Conservation (phyloP, 345 rosid genomes). For the Boechera divaricarpa region DNA sequence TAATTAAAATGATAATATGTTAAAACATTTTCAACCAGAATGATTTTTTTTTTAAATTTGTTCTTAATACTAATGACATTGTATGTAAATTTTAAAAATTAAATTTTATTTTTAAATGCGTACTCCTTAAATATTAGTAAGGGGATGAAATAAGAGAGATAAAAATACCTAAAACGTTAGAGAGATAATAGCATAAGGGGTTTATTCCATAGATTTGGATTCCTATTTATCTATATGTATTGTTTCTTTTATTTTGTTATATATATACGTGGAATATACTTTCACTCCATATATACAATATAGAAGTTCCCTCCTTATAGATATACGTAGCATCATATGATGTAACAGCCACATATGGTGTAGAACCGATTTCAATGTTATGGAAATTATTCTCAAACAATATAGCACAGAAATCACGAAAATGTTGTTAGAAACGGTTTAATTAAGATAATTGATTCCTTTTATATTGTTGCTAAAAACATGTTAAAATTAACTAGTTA, state of each 20-base stretch:
- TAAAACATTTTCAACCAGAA: no score
- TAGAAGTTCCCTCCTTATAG: conserved; percentile 14
- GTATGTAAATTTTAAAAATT: no score
- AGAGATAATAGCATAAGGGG: conserved; percentile 36
- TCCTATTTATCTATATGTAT: conserved; percentile 43
- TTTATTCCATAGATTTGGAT: conserved; percentile 42
- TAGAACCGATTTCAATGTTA: conserved; percentile 38
- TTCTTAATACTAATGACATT: no score
- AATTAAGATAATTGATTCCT: conserved; percentile 5
- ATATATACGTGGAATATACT: conserved; percentile 40
- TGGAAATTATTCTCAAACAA: conserved; percentile 40
- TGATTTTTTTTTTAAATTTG: no score
- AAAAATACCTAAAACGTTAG: conserved; percentile 31
- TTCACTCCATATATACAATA: conserved; percentile 17
- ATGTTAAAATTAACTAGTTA: no score
- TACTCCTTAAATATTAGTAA: no score
- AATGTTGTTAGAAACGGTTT: conserved; percentile 18
- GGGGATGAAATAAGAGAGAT: conserved; percentile 16
- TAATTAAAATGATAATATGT: no score
- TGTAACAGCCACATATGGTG: conserved; percentile 39
- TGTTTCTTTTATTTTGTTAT: conserved; percentile 3
- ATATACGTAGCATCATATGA: conserved; percentile 35
- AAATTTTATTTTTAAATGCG: no score
- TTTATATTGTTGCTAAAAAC: background rate
- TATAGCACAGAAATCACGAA: conserved; percentile 16